A percentile compares a stretch with the other conserved stretches of the same genome.
phyloP scores from a whole-genome alignment of 2,329 filamentous ascomycete genomes.

The Neofusicoccum sp. region DNA sequence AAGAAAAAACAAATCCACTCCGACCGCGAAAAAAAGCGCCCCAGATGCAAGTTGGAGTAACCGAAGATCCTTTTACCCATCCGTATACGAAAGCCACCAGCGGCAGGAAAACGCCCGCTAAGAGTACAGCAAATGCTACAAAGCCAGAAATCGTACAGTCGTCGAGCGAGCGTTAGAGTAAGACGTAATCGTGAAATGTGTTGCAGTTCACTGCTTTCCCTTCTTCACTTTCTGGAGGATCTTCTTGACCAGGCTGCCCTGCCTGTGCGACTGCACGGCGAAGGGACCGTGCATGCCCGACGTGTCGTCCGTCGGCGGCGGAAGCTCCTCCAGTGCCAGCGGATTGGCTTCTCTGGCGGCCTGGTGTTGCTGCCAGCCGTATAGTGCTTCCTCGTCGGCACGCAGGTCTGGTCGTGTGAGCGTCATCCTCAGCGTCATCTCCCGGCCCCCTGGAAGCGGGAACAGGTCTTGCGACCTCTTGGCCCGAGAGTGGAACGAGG shows the following conservation, averaged over 20 bases:
- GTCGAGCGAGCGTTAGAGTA: constrained; percentile 9
- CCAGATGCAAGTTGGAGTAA: constrained; percentile 4
- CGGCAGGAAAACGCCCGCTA: constrained; percentile 19
- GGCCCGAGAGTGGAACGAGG: constrained; percentile 25
- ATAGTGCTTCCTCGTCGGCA: constrained; percentile 68
- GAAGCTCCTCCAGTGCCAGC: constrained; percentile 54
- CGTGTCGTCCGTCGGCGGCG: constrained; percentile 47
- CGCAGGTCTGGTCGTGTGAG: constrained; percentile 85
- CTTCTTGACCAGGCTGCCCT: constrained; percentile 34
- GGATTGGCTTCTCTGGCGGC: constrained; percentile 46
- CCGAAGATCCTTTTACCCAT: constrained; percentile 1
- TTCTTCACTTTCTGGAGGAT: constrained; percentile 38
- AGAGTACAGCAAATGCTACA: constrained; percentile 18
- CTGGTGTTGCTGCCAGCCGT: constrained; percentile 60
- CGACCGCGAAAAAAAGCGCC: background rate
- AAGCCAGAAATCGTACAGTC: constrained; percentile 13
- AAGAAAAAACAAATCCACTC: background rate
- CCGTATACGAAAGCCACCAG: constrained; percentile 1
- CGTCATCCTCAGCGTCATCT: constrained; percentile 97
- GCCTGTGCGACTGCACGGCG: constrained; percentile 38
- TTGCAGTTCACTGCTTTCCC: constrained; percentile 9
- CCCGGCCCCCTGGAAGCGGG: constrained; percentile 59
- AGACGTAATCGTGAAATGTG: background rate
- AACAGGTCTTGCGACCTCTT: constrained; percentile 19
- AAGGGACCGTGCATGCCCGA: constrained; percentile 47